Base-by-base conservation (phyloP, 2,329 filamentous ascomycete genomes). In the Aspergillus tamarii region DNA sequence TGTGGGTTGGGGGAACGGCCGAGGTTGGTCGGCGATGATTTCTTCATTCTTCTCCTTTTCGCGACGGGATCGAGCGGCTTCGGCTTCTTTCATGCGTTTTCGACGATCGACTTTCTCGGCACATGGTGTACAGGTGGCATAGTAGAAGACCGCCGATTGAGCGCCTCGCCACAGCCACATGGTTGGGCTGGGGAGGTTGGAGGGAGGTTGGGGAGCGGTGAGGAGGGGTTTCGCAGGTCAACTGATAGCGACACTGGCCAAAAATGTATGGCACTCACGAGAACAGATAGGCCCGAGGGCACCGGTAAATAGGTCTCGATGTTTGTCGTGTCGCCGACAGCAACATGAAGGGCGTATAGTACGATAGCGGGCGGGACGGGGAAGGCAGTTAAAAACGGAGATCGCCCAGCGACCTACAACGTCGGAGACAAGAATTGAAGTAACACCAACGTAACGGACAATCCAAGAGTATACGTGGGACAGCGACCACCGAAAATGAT, bases 1-100 rank as follows among this genome's bases (percentile, higher is more conserved):
- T 7, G 76, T 77, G 1, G 91, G 93, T 72, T 97, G 93, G 57
- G 88, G 85, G 77, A 96, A 95, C 12, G 88, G 78, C 46, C 87
- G 87, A 0, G 92, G 91, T 74, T 93, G 87, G 67, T 93, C 87
- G 62, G 76, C 77, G n/a, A 82, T 67, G 36, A 81, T 67, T 60
- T 85, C 85, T 69, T 91, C 86, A 63, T 89, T 78, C 64, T 83
- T 86, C 53, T 85, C 84, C 75, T 91, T 89, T 69, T 90, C 87
- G 69, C 86, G 83, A 62, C 89, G 85, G 65, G 90, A 88, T 71
- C 85, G 85, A 73, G 88, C 88, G 55, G 91, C 91, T 75, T 92
- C 85, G 57, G 91, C 91, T 75, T 92, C 85, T 69, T 87, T 86
- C 77, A 87, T 89, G 63, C 90, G 85, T 76, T 90, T 90, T 70